Percentiles rank a stretch among this genome's conserved stretches.
phyloP scores from a whole-genome alignment of 192 early-diverging fungal genomes.

The Phycomyces blakesleeanus region DNA sequence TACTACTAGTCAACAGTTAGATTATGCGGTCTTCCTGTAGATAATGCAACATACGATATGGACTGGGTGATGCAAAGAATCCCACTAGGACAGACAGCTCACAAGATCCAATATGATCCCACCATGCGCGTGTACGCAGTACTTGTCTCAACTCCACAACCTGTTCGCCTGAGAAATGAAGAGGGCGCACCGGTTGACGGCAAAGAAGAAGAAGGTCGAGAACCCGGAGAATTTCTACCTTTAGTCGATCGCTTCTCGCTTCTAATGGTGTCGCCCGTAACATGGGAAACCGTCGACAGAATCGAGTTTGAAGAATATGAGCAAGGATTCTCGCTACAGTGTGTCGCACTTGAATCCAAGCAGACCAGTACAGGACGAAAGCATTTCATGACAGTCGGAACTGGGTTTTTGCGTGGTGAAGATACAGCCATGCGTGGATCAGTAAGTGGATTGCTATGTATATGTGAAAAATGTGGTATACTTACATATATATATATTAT shows the following conservation, averaged over 20 bases:
- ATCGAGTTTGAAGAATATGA: slow-evolving; percentile 76
- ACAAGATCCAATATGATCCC: slow-evolving; percentile 81
- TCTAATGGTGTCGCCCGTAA: slow-evolving; percentile 88
- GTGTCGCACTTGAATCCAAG: slow-evolving; percentile 77
- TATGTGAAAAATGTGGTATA: too few species aligned
- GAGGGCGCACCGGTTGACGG: slow-evolving; percentile 50
- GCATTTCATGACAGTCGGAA: slow-evolving; percentile 83
- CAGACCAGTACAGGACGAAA: slow-evolving; percentile 85
- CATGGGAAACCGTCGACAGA: slow-evolving; percentile 91
- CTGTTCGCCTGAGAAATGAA: slow-evolving; percentile 71
- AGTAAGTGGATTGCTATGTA: slow-evolving; percentile 46
- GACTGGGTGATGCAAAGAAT: slow-evolving; percentile 76
- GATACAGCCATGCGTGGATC: slow-evolving; percentile 85
- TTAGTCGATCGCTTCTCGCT: slow-evolving; percentile 60
- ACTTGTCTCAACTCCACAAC: slow-evolving; percentile 59
- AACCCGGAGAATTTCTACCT: slow-evolving; percentile 53
- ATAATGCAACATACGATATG: slow-evolving; percentile 66
- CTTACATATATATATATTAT: slow-evolving; percentile 1
- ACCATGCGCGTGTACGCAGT: slow-evolving; percentile 78
- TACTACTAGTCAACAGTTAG: slow-evolving; percentile 56
- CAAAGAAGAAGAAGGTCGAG: slow-evolving; percentile 14
- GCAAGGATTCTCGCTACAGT: slow-evolving; percentile 73
- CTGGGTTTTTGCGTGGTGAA: slow-evolving; percentile 83
- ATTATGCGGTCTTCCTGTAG: slow-evolving; percentile 59
- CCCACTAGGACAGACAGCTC: slow-evolving; percentile 58